A percentile compares a stretch with the other conserved stretches of the same genome.
Conservation (phyloP, 2,329 filamentous ascomycete genomes). For the Botryosphaeria agaves region DNA sequence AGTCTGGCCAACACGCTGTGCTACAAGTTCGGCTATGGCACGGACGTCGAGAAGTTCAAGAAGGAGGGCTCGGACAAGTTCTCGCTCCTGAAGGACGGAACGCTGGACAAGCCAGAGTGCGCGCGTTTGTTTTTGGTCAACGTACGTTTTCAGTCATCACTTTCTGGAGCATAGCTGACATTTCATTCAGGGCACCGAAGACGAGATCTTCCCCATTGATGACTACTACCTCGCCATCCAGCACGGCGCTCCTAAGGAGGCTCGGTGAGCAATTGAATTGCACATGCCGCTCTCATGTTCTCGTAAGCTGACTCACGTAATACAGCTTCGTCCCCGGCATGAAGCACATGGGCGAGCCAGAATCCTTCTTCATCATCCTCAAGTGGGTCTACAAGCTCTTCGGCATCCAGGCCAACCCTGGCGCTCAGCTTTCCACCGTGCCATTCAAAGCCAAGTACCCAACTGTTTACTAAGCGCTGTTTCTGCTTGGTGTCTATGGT, state of each 20-base stretch:
- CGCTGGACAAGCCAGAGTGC: constrained; percentile 31
- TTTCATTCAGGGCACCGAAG: constrained; percentile 26
- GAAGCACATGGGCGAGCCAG: constrained; percentile 35
- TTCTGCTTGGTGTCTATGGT: too few species aligned
- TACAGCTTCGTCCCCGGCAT: constrained; percentile 22
- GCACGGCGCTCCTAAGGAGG: constrained; percentile 36
- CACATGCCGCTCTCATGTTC: neutral
- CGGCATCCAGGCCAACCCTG: constrained; percentile 22
- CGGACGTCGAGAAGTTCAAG: constrained; percentile 27
- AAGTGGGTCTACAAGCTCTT: constrained; percentile 32
- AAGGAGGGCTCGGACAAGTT: constrained; percentile 30
- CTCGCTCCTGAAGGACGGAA: constrained; percentile 37
- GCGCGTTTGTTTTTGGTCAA: constrained; percentile 37
- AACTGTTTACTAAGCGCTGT: too few species aligned
- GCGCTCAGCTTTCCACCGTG: constrained; percentile 27
- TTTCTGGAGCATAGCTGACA: constrained; percentile 1
- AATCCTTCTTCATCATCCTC: constrained; percentile 29
- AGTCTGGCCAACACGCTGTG: constrained; percentile 29
- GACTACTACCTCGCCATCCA: constrained; percentile 38
- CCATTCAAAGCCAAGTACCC: constrained; percentile 27
- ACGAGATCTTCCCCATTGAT: constrained; percentile 46
- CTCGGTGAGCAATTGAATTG: constrained; percentile 13
- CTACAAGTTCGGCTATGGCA: constrained; percentile 29
- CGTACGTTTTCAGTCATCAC: constrained; percentile 7
- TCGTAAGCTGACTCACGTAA: too few species aligned